A percentile compares a stretch with the other conserved stretches of the same genome.
Evolutionary conservation across 129 eudicot genomes (phyloP).

Genomic region (Saposhnikovia divaricata): DNA sequence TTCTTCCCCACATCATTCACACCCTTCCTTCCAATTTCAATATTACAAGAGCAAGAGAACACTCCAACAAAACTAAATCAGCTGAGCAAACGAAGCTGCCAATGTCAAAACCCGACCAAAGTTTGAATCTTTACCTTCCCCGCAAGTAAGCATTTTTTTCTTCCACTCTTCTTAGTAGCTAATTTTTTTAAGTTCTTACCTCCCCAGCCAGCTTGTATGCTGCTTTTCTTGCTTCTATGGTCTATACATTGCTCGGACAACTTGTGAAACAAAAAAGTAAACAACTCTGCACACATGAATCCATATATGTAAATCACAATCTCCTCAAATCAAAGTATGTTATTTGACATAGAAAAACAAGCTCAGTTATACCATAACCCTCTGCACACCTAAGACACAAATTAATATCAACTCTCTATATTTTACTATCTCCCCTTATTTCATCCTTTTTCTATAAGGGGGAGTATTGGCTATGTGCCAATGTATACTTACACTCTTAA

Average conservation of each 20-base stretch:
- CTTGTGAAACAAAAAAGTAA: slow-evolving; percentile 1
- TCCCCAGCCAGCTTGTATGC: not conserved
- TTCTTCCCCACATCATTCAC: slow-evolving; percentile 20
- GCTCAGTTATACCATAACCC: slow-evolving; percentile 14
- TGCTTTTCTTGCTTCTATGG: not conserved
- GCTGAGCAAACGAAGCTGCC: slow-evolving; percentile 12
- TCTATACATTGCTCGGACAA: slow-evolving; percentile 3
- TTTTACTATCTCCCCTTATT: slow-evolving; percentile 27
- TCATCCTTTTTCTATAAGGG: slow-evolving; percentile 31
- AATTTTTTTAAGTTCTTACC: too few species aligned
- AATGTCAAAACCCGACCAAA: slow-evolving; percentile 17
- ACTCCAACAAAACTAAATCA: not conserved
- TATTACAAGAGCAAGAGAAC: not conserved
- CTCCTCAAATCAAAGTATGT: slow-evolving; percentile 34
- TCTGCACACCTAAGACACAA: slow-evolving; percentile 21
- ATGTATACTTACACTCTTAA: slow-evolving; percentile 47
- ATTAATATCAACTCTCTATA: slow-evolving; percentile 34
- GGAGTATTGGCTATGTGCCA: slow-evolving; percentile 52
- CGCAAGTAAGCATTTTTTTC: slow-evolving; percentile 26
- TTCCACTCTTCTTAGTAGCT: slow-evolving; percentile 13
- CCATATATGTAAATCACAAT: slow-evolving; percentile 18
- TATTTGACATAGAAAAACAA: slow-evolving; percentile 21
- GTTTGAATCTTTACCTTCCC: slow-evolving; percentile 19
- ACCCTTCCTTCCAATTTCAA: not conserved
- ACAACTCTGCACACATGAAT: slow-evolving; percentile 40